Conservation (phyloP, 2,329 filamentous ascomycete genomes). For the Aspergillus novoparasiticus region DNA sequence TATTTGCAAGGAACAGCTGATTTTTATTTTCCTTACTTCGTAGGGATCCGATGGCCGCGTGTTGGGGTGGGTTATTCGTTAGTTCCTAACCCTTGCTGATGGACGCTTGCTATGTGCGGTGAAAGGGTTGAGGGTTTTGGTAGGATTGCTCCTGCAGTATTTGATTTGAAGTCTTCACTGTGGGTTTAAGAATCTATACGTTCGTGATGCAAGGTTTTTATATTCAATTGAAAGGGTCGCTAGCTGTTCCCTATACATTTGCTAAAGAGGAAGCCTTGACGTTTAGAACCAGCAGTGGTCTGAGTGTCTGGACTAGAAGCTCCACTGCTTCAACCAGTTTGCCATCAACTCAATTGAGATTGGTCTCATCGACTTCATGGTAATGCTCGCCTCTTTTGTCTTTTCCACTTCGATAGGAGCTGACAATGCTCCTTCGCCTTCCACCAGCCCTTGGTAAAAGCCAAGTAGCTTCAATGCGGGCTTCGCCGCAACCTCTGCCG, state of each 20-base stretch:
- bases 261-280: background rate
- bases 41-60: background rate
- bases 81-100: conserved; percentile 1
- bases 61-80: background rate
- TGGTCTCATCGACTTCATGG: conserved; percentile 45
- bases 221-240: background rate
- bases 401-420: conserved; percentile 46
- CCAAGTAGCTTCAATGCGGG: conserved; percentile 57
- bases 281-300: background rate
- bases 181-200: background rate
- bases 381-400: conserved; percentile 45
- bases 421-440: conserved; percentile 29
- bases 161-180: background rate
- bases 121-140: background rate
- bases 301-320: background rate
- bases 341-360: conserved; percentile 49
- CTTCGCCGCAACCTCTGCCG: conserved; percentile 44
- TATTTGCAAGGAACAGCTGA: background rate
- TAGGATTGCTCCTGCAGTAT: background rate
- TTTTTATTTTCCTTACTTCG: background rate
- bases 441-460: conserved; percentile 45
- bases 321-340: conserved; percentile 32
- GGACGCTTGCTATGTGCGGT: background rate
- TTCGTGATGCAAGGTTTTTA: background rate
- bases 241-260: background rate